Evolutionary conservation across 768 basidiomycete genomes (phyloP).

Genomic region (Lepiota brunneoincarnata): DNA sequence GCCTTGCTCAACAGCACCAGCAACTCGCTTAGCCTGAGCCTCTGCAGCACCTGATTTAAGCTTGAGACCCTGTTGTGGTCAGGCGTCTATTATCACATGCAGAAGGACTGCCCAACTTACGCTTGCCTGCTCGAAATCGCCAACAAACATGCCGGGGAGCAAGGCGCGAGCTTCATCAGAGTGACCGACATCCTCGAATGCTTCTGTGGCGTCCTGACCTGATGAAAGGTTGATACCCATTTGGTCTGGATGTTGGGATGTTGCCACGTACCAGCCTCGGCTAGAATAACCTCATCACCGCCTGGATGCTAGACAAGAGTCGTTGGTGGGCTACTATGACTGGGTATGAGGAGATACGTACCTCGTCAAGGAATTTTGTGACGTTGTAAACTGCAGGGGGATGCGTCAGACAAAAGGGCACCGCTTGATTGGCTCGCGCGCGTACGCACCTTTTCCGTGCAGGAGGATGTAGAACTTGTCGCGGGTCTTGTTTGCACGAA

Average conservation of each 20-base stretch:
- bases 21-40: constrained; percentile 41
- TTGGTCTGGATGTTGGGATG: constrained; percentile 10
- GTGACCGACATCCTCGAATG: constrained; percentile 99
- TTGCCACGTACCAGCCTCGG: constrained; percentile 76
- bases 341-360: constrained; percentile 26
- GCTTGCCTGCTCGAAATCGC: constrained; percentile 72
- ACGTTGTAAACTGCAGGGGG: constrained; percentile 78
- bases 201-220: constrained; percentile 96
- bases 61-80: constrained; percentile 41
- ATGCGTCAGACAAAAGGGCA: constrained; percentile 24
- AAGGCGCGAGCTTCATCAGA: constrained; percentile 94
- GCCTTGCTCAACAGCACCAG: constrained; percentile 58
- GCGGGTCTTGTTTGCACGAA: constrained; percentile 73
- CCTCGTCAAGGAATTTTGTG: constrained; percentile 94
- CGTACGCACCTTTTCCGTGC: constrained; percentile 69
- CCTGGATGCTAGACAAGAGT: constrained; percentile 69
- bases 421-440: constrained; percentile 31
- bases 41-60: constrained; percentile 51
- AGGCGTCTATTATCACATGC: constrained; percentile 4
- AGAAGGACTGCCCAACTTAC: constrained; percentile 37
- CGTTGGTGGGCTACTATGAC: background rate
- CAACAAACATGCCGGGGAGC: constrained; percentile 75
- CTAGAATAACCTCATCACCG: constrained; percentile 95
- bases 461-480: constrained; percentile 80
- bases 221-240: constrained; percentile 11